A percentile compares a stretch with the other conserved stretches of the same genome.
These are phyloP conservation scores for Diaporthe vexans DNA, from an alignment of 2,329 filamentous ascomycete genomes.

Conservation along the genomic window DNA sequence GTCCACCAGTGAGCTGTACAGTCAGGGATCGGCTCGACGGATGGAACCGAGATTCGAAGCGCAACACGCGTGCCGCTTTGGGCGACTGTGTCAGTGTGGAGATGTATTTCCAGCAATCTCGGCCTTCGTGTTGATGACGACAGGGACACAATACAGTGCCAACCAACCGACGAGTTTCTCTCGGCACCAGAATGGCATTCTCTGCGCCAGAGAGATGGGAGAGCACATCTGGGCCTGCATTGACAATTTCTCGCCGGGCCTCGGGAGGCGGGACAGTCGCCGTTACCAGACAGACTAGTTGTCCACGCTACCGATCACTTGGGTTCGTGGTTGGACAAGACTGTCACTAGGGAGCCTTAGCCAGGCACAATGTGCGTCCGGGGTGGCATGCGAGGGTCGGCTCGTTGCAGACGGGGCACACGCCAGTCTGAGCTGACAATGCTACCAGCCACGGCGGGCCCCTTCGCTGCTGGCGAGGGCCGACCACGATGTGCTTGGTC, in stretches of 20 bases:
- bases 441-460: conserved; percentile 2
- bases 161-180: background rate
- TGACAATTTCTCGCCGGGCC: background rate
- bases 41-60: conserved; percentile 32
- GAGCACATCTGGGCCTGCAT: background rate
- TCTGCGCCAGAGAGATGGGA: background rate
- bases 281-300: background rate
- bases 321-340: background rate
- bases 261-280: background rate
- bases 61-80: conserved; percentile 21
- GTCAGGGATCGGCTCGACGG: conserved; percentile 26
- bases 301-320: conserved; percentile 12
- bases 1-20: conserved; percentile 22
- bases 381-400: conserved; percentile 19
- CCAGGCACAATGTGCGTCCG: conserved; percentile 25
- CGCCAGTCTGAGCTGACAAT: conserved; percentile 23
- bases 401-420: conserved; percentile 33
- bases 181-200: background rate
- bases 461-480: background rate
- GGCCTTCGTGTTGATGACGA: conserved; percentile 35
- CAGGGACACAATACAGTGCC: conserved; percentile 23
- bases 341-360: conserved; percentile 19
- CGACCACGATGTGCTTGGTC: background rate
- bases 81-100: conserved; percentile 20
- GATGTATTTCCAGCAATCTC: conserved; percentile 35